These are phyloP conservation scores for Zoysia japonica DNA, from an alignment of 176 grass and related monocot genomes.

Conservation along the genomic window DNA sequence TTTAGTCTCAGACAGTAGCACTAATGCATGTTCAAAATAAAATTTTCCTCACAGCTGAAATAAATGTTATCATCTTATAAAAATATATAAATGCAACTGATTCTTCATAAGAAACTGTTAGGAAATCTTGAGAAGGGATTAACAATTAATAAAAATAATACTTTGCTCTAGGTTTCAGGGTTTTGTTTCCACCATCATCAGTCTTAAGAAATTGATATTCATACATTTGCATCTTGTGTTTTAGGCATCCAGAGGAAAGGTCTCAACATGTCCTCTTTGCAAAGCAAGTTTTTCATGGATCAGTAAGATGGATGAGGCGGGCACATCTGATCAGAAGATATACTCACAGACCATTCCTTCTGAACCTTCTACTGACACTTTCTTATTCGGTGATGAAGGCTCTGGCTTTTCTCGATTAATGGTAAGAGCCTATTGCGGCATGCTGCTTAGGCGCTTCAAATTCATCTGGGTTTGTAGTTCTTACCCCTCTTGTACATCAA, in stretches of 20 bases:
- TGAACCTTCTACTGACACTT: conserved; percentile 41
- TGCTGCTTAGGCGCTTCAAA: not conserved
- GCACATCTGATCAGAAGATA: conserved; percentile 79
- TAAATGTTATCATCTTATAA: conserved; percentile 10
- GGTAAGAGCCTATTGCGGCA: conserved; percentile 47
- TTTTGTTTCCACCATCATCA: not conserved
- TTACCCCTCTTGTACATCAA: conserved; percentile 9
- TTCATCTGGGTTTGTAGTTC: not conserved
- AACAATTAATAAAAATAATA: not conserved
- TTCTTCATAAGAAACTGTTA: not conserved
- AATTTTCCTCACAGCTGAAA: conserved; percentile 6
- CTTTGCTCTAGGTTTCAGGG: not conserved
- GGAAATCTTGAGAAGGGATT: not conserved
- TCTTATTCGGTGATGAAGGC: conserved; percentile 24
- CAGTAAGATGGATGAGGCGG: conserved; percentile 66
- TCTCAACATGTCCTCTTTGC: conserved; percentile 82
- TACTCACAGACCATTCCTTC: conserved; percentile 83
- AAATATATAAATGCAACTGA: not conserved
- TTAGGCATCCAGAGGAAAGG: conserved; percentile 62
- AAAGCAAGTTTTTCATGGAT: conserved; percentile 74
- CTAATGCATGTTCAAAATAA: conserved; percentile 1
- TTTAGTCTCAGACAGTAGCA: not conserved
- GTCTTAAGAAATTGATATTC: conserved; percentile 5
- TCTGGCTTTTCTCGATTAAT: conserved; percentile 19
- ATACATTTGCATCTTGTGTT: conserved; percentile 14